phyloP scores from a whole-genome alignment of 2,329 filamentous ascomycete species.

The Cladophialophora carrionii region DNA sequence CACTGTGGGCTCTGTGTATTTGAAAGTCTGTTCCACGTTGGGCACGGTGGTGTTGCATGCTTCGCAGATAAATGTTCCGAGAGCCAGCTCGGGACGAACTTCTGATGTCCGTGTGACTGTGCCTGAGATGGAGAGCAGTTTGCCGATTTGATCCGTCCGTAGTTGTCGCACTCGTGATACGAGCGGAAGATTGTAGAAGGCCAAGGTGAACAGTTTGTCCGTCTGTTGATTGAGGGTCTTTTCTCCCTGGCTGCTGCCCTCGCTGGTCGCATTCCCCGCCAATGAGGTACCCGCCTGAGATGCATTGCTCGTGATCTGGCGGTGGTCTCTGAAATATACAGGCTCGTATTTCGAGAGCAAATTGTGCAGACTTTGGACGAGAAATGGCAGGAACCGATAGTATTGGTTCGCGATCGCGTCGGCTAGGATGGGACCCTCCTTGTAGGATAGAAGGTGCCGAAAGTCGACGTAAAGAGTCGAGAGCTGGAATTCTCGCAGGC shows the following conservation, averaged over 20 bases:
- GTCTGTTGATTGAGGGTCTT: slow-evolving; percentile 92
- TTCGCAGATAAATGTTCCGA: slow-evolving; percentile 91
- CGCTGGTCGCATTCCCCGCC: slow-evolving; percentile 60
- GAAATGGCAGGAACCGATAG: slow-evolving; percentile 91
- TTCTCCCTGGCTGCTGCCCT: slow-evolving; percentile 64
- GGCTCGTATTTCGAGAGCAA: slow-evolving; percentile 94
- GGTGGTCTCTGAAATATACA: slow-evolving; percentile 88
- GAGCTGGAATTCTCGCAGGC: slow-evolving; percentile 62
- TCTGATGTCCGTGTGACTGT: slow-evolving; percentile 97
- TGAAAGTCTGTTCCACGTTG: slow-evolving; percentile 95
- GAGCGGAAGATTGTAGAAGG: slow-evolving; percentile 89
- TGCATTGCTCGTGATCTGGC: slow-evolving; percentile 77
- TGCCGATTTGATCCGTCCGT: slow-evolving; percentile 86
- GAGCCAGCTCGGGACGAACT: slow-evolving; percentile 87
- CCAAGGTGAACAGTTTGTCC: slow-evolving; percentile 90
- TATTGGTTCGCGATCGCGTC: slow-evolving; percentile 87
- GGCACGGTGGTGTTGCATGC: slow-evolving; percentile 80
- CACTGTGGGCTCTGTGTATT: slow-evolving; percentile 94
- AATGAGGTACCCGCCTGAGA: slow-evolving; percentile 69
- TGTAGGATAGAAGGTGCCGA: slow-evolving; percentile 81
- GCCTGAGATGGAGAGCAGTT: slow-evolving; percentile 91
- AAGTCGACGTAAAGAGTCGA: slow-evolving; percentile 70
- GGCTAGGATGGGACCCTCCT: slow-evolving; percentile 65
- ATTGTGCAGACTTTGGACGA: slow-evolving; percentile 85
- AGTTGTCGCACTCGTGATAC: slow-evolving; percentile 84